Evolutionary conservation across 2,329 filamentous ascomycete genomes (phyloP).

Genomic region (Phyllosticta citriasiana): DNA sequence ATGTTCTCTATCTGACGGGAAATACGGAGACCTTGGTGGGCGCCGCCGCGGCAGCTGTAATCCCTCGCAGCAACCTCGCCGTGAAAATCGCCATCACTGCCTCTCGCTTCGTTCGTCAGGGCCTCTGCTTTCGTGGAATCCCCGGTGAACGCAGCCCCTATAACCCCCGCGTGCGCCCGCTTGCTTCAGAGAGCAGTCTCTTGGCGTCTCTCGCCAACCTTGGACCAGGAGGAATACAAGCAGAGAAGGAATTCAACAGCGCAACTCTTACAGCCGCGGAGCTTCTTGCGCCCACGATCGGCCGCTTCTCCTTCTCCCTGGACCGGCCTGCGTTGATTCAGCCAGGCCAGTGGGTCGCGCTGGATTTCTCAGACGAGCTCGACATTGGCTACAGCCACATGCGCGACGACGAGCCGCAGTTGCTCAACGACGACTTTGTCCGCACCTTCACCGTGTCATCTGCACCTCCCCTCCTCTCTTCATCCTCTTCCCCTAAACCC

Average conservation of each 20-base stretch:
- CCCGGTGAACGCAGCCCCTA: slow-evolving; percentile 50
- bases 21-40: slow-evolving; percentile 56
- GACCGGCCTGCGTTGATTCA: slow-evolving; percentile 40
- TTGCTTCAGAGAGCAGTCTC: slow-evolving; percentile 47
- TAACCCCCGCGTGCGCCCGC: slow-evolving; percentile 61
- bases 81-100: slow-evolving; percentile 55
- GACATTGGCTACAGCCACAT: slow-evolving; percentile 72
- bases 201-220: slow-evolving; percentile 8
- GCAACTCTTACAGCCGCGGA: slow-evolving; percentile 52
- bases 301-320: slow-evolving; percentile 52
- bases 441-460: slow-evolving; percentile 76
- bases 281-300: slow-evolving; percentile 55
- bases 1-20: slow-evolving; percentile 68
- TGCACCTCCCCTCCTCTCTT: slow-evolving; percentile 23
- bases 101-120: slow-evolving; percentile 52
- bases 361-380: slow-evolving; percentile 61
- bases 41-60: slow-evolving; percentile 47
- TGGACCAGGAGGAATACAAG: background rate
- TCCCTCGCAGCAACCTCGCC: slow-evolving; percentile 63
- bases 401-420: slow-evolving; percentile 68
- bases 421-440: slow-evolving; percentile 75
- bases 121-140: slow-evolving; percentile 58
- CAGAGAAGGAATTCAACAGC: slow-evolving; percentile 16
- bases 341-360: slow-evolving; percentile 66
- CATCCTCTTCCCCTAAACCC: background rate